These are phyloP conservation scores for Pisolithus microcarpus DNA, from an alignment of 768 basidiomycete species.

Conservation along the genomic window DNA sequence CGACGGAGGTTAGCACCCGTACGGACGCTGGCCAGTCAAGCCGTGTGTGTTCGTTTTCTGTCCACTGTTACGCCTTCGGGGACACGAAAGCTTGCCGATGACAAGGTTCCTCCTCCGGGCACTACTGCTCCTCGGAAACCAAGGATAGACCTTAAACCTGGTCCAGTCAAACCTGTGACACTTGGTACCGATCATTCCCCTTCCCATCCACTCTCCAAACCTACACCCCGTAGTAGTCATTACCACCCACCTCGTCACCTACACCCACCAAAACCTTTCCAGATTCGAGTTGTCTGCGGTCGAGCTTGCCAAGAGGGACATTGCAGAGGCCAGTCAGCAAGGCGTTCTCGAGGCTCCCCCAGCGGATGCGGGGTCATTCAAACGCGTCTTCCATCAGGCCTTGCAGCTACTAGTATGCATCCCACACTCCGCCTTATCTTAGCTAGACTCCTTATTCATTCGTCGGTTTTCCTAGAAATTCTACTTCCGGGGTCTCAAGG, in stretches of 20 bases:
- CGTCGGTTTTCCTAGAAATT: conserved; percentile 54
- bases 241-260: conserved; percentile 20
- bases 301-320: conserved; percentile 53
- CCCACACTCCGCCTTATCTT: not conserved
- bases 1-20: not conserved
- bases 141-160: conserved; percentile 58
- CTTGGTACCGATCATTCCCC: conserved; percentile 14
- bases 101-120: conserved; percentile 22
- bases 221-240: conserved; percentile 11
- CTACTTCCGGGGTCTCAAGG: conserved; percentile 69
- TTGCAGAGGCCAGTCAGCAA: conserved; percentile 56
- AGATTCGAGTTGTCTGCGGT: conserved; percentile 28
- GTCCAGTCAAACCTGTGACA: conserved; percentile 44
- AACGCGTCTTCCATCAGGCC: conserved; percentile 42
- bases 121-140: conserved; percentile 23
- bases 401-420: conserved; percentile 39
- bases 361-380: conserved; percentile 48
- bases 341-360: conserved; percentile 67
- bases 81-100: conserved; percentile 9
- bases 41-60: conserved; percentile 13
- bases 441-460: not conserved
- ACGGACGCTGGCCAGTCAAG: conserved; percentile 2
- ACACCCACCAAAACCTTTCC: conserved; percentile 14
- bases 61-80: conserved; percentile 24
- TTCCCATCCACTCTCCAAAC: conserved; percentile 16